Evolutionary conservation across 306 rosid species (phyloP).

Genomic region (Glycine latifolia): DNA sequence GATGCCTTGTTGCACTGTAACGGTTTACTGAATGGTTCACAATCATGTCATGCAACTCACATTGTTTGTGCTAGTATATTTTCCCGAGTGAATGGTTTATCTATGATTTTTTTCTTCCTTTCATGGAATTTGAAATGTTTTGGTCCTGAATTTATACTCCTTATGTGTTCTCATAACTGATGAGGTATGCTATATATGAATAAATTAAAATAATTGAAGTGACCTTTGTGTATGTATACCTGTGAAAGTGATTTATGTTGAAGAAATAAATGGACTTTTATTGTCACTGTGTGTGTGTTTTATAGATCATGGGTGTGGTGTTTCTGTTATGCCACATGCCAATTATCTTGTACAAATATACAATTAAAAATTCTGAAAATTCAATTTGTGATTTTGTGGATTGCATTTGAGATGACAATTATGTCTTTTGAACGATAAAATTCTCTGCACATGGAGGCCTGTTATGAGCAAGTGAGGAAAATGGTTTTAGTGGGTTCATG

Average conservation of each 20-base stretch:
- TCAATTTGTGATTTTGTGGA: constrained; percentile 19
- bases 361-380: not conserved
- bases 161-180: constrained; percentile 11
- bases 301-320: constrained; percentile 20
- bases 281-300: not conserved
- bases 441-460: constrained; percentile 18
- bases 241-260: constrained; percentile 8
- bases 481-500: too few relatives aligned
- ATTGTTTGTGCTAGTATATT: constrained; percentile 5
- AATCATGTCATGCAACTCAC: not conserved
- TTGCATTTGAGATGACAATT: constrained; percentile 25
- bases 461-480: constrained; percentile 2
- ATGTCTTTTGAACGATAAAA: constrained; percentile 24
- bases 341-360: constrained; percentile 10
- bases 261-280: constrained; percentile 28
- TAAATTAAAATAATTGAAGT: constrained; percentile 30
- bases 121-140: constrained; percentile 28
- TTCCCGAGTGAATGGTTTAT: not conserved
- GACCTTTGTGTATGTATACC: not conserved
- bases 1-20: not conserved
- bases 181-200: constrained; percentile 18
- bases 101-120: constrained; percentile 14
- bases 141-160: not conserved
- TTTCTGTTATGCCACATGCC: constrained; percentile 15
- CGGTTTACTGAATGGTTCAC: constrained; percentile 9